phyloP scores from a whole-genome alignment of 257 asterid species.

The Penstemon barbatus region DNA sequence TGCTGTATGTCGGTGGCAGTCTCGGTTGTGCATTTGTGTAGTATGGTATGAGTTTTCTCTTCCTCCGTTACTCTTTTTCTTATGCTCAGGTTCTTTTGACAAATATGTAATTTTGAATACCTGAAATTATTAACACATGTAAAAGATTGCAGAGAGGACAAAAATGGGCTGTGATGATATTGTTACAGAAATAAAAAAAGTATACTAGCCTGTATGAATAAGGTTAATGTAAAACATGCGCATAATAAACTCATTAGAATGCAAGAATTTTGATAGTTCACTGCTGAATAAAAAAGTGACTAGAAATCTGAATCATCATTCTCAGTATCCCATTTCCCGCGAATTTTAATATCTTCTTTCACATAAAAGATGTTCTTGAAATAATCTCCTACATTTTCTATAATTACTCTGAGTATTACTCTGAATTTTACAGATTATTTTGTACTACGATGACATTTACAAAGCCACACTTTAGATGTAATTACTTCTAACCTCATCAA shows the following conservation, averaged over 20 bases:
- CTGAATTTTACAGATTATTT: not conserved
- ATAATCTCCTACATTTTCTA: not conserved
- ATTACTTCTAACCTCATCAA: not conserved
- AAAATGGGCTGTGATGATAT: not conserved
- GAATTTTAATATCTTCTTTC: not conserved
- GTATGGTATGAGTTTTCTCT: conserved; percentile 37
- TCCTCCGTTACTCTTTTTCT: conserved; percentile 13
- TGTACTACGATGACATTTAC: not conserved
- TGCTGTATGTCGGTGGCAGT: conserved; percentile 36
- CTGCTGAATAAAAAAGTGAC: not conserved
- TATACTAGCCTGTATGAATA: not conserved
- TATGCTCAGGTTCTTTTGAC: conserved; percentile 6
- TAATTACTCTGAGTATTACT: not conserved
- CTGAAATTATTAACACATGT: conserved; percentile 1
- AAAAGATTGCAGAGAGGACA: not conserved
- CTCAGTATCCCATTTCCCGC: not conserved
- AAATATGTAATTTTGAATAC: not conserved
- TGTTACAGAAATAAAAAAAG: not conserved
- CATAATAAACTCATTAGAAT: not conserved
- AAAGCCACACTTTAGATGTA: not conserved
- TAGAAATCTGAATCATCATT: not conserved
- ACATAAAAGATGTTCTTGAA: conserved; percentile 2
- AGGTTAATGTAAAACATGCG: not conserved
- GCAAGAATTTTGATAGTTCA: not conserved
- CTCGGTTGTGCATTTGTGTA: conserved; percentile 28